Evolutionary conservation across 352 stramenopile species (phyloP), one percentile per base, ranked within the genome.

Genomic region (Heterotrichella gracilis): DNA sequence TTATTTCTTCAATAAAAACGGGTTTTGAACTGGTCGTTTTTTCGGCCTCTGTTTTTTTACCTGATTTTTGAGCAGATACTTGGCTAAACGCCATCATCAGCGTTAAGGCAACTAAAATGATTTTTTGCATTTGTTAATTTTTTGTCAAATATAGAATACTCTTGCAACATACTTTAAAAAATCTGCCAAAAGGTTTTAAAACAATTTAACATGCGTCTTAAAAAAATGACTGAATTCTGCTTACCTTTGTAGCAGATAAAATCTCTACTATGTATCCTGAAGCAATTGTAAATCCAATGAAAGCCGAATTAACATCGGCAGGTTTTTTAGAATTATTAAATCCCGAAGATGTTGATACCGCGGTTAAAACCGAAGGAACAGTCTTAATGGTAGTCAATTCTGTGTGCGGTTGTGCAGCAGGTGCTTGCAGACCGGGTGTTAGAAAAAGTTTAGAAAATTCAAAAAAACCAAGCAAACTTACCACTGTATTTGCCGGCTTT

Each of bases 261-360:
- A 17, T 53, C 9, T n/a, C 9, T 17, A 53, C 9, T 17, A 53
- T 53, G 32, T 53, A 53, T 53, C 32, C 32, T 17, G 32, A 53
- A 53, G 32, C 32, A 17, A 53, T 53, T n/a, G 32, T 53, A 53
- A 53, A 53, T 53, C 32, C 32, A 53, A 53, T 53, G 32, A 53
- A 53, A 53, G 32, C 32, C 32, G 32, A 53, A n/a, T 53, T 53
- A 53, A 53, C 32, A 9, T 17, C 32, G n/a, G 32, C 32, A 9
- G 32, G 32, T n/a, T 53, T 53, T n/a, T 17, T n/a, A 53, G 32
- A 53, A 53, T 53, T 53, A 53, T 53, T 53, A 53, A 53, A 53
- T 53, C 32, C 32, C 32, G 32, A 53, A 53, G 32, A 53, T 53
- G 32, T 53, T 53, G 32, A 53, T 17, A 53, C 9, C n/a, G 32